These are phyloP conservation scores for Gymnopilus dilepis DNA, from an alignment of 768 basidiomycete species.

Conservation along the genomic window DNA sequence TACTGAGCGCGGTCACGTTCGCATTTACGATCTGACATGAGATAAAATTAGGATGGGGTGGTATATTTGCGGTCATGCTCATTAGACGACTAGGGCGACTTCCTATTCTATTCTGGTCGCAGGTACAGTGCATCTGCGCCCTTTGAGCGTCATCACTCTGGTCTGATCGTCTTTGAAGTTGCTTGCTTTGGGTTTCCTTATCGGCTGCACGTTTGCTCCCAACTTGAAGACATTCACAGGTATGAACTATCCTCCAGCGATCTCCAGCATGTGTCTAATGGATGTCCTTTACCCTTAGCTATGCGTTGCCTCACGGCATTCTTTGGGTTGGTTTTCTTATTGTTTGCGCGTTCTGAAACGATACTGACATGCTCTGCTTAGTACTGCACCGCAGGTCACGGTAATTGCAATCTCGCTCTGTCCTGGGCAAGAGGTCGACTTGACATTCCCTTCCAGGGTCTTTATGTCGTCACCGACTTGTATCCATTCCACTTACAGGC, in stretches of 20 bases:
- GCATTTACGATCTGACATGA: conserved; percentile 10
- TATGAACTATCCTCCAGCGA: conserved; percentile 28
- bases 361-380: conserved; percentile 18
- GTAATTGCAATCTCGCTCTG: conserved; percentile 33
- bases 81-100: conserved; percentile 69
- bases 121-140: conserved; percentile 38
- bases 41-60: conserved; percentile 54
- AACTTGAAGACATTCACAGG: conserved; percentile 63
- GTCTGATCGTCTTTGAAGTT: conserved; percentile 37
- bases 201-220: conserved; percentile 54
- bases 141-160: background rate
- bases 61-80: conserved; percentile 64
- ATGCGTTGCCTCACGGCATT: conserved; percentile 64
- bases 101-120: conserved; percentile 75
- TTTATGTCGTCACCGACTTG: conserved; percentile 66
- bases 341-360: background rate
- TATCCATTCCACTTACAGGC: conserved; percentile 76
- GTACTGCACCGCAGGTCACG: conserved; percentile 70
- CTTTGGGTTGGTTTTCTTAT: conserved; percentile 47
- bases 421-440: background rate
- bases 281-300: conserved; percentile 37
- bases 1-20: conserved; percentile 25
- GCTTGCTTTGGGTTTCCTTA: conserved; percentile 57
- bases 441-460: conserved; percentile 42
- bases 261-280: background rate